Evolutionary conservation across 139 green algal species (phyloP), one percentile per base, ranked within the genome.

Genomic region (Dunaliella primolecta): DNA sequence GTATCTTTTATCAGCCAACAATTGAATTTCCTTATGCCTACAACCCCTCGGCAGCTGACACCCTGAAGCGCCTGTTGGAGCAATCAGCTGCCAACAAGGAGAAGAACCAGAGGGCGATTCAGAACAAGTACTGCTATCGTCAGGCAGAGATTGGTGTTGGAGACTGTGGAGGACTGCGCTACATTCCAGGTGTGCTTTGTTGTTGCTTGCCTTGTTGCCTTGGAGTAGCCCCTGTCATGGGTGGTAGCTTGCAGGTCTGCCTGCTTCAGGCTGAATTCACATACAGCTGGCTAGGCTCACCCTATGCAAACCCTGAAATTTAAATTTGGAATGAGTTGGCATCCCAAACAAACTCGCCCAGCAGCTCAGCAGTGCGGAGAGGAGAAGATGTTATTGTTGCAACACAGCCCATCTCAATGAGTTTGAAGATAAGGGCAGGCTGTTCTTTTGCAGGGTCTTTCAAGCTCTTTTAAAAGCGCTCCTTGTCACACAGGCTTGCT

Each of bases 71-170:
- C 32, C 78, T 90, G 77, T 30, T 81, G 38, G 77, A 81, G 2
- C 76, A 78, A 7, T 85, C 81, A n/a, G 87, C 81, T 29, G 84
- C 77, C 2, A 90, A 90, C 87, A 82, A 80, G 31, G 87, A 32
- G 27, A 86, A 86, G 84, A 89, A 92, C 88, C 92, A 91, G 57
- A 91, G 85, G 81, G 89, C 86, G 27, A 77, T 95, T 32, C 46
- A 86, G 84, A 88, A 93, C 81, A 93, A 92, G 84, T 95, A 95
- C 81, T 95, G 93, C 88, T 89, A 86, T 83, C 55, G 94, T 34
- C 94, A 96, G 83, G 94, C 94, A 31, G 94, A 96, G 89, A 84
- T 96, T 35, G 94, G 94, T 20, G 84, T 96, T 23, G 94, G 94
- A 3, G 94, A 96, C 88, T 96, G 93, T 85, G 92, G 88, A 34